Conservation (phyloP, 179 eudicot species). For the Heliamphora pulchella region DNA sequence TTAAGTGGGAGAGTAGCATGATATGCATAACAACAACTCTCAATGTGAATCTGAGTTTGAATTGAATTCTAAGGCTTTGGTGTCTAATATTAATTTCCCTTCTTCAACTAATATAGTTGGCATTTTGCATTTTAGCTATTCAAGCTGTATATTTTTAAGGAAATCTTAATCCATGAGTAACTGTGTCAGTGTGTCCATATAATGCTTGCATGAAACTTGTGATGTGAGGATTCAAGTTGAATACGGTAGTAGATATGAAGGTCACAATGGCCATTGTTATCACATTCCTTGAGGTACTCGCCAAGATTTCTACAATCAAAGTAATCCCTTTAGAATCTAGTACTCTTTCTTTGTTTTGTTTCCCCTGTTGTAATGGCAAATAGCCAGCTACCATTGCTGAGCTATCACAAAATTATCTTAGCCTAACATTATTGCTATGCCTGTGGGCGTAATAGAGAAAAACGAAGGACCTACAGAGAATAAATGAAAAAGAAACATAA, state of each 20-base stretch:
- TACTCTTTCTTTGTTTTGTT: not conserved
- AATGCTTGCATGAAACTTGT: not conserved
- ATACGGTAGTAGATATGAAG: not conserved
- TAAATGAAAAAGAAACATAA: conserved; percentile 5
- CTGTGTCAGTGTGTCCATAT: not conserved
- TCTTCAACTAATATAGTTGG: too few relatives aligned
- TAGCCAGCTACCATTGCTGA: not conserved
- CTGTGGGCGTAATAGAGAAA: not conserved
- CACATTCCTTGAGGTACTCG: not conserved
- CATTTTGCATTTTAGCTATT: not conserved
- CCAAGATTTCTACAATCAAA: not conserved
- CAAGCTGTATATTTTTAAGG: not conserved
- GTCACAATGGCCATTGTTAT: not conserved
- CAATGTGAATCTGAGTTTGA: too few relatives aligned
- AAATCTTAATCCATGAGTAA: not conserved
- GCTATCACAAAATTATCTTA: not conserved
- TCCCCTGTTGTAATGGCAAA: not conserved
- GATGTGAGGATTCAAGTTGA: not conserved
- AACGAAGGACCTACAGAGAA: not conserved
- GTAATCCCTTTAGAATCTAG: conserved; percentile 1
- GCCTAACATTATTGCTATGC: not conserved
- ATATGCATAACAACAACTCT: too few relatives aligned
- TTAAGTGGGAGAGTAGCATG: not conserved
- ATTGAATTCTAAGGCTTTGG: too few relatives aligned
- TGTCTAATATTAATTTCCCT: not conserved